Evolutionary conservation across 768 basidiomycete species (phyloP).

Genomic region (Kwoniella shandongensis): DNA sequence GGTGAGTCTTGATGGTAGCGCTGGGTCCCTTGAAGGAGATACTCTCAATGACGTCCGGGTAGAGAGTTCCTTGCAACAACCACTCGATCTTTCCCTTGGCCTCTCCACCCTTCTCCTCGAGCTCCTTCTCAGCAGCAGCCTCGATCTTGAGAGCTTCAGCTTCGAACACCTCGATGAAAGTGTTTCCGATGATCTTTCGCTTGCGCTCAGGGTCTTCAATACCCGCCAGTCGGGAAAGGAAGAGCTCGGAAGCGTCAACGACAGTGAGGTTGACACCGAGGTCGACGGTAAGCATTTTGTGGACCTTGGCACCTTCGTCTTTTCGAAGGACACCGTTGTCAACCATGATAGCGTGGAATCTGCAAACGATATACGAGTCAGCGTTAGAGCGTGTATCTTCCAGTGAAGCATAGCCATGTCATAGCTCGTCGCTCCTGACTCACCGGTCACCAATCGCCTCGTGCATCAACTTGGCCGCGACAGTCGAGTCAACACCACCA

Average conservation of each 20-base stretch:
- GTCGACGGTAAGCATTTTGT: conserved; percentile 88
- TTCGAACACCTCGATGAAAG: conserved; percentile 97
- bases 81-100: conserved; percentile 92
- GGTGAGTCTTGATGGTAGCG: conserved; percentile 99
- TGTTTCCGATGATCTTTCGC: conserved; percentile 97
- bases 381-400: neutral
- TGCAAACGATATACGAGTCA: conserved; percentile 48
- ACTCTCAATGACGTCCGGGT: conserved; percentile 98
- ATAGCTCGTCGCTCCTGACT: neutral
- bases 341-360: conserved; percentile 99
- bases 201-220: conserved; percentile 96
- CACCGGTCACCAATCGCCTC: conserved; percentile 97
- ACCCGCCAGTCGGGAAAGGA: conserved; percentile 81
- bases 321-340: conserved; percentile 95
- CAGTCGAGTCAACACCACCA: conserved; percentile 96
- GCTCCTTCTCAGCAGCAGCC: conserved; percentile 70
- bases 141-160: conserved; percentile 89
- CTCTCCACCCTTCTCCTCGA: conserved; percentile 63
- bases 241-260: conserved; percentile 90
- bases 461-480: conserved; percentile 98
- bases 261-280: conserved; percentile 96
- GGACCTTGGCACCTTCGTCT: conserved; percentile 85
- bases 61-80: conserved; percentile 94
- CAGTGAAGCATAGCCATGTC: neutral
- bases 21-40: conserved; percentile 99